Percentiles rank a stretch among this genome's conserved stretches.
Conservation (phyloP, 495 filamentous ascomycete genomes). For the Penicillium manginii region DNA sequence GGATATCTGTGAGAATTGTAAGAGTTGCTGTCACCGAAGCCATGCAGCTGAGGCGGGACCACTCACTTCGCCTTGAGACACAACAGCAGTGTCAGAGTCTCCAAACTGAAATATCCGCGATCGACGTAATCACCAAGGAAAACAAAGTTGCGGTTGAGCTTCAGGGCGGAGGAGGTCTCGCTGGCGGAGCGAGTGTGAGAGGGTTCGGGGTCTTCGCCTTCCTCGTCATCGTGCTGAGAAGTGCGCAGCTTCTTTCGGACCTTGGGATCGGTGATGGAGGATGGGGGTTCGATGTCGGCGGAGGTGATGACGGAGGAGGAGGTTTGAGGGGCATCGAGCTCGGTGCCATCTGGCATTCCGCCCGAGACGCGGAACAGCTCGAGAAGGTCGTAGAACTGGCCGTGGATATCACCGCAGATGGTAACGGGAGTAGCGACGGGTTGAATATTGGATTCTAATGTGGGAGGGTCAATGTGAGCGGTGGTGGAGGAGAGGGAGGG, state of each 20-base stretch:
- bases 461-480: background rate
- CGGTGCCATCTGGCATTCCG: conserved; percentile 84
- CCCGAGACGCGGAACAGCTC: conserved; percentile 96
- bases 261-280: conserved; percentile 81
- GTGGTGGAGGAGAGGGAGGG: background rate
- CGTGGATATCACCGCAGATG: conserved; percentile 97
- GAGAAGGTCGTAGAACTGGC: conserved; percentile 97
- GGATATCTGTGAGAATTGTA: conserved; percentile 70
- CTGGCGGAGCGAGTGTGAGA: conserved; percentile 43
- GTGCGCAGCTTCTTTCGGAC: conserved; percentile 77
- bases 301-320: conserved; percentile 72
- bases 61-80: conserved; percentile 95
- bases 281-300: conserved; percentile 85
- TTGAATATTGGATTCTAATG: conserved; percentile 92
- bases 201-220: conserved; percentile 41
- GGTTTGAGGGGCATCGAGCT: conserved; percentile 64
- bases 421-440: conserved; percentile 96
- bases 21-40: conserved; percentile 16
- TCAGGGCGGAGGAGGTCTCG: conserved; percentile 42
- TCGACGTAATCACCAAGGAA: conserved; percentile 98
- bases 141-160: conserved; percentile 78
- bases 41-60: background rate
- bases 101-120: conserved; percentile 94
- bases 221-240: conserved; percentile 44
- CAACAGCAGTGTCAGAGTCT: conserved; percentile 93